Percentiles rank a stretch among this genome's conserved stretches.
These are phyloP conservation scores for Fusarium sarcochroum DNA, from an alignment of 2,329 filamentous ascomycete species.

Conservation along the genomic window DNA sequence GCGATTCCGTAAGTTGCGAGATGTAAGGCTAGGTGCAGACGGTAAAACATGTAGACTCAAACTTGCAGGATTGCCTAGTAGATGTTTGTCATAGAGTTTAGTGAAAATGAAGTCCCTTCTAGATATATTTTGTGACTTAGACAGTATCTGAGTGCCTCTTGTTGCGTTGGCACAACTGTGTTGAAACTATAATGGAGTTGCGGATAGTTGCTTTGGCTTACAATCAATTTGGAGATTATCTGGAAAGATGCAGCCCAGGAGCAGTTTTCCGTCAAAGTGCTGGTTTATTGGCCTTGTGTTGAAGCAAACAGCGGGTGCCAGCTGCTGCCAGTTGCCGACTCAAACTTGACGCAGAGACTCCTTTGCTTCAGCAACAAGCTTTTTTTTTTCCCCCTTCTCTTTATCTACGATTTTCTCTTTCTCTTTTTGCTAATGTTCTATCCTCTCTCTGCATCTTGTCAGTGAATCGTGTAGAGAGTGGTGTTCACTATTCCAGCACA, in stretches of 20 bases:
- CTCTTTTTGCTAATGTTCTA: background rate
- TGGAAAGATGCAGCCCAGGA: background rate
- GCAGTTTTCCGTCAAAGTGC: slow-evolving; percentile 1
- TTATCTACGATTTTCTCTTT: background rate
- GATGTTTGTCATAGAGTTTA: background rate
- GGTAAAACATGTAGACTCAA: background rate
- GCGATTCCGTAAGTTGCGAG: background rate
- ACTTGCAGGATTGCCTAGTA: background rate
- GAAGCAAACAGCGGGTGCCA: slow-evolving; percentile 17
- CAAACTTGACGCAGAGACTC: slow-evolving; percentile 1
- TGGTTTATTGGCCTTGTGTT: background rate
- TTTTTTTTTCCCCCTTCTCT: background rate
- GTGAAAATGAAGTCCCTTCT: too few relatives aligned
- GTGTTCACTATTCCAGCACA: background rate
- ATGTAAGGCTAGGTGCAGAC: background rate
- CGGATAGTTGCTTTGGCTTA: background rate
- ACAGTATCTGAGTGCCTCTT: background rate
- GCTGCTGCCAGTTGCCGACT: slow-evolving; percentile 13
- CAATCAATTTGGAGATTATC: background rate
- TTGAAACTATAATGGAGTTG: background rate
- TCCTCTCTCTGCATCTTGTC: background rate
- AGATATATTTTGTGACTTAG: background rate
- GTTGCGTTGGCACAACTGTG: background rate
- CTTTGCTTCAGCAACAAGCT: background rate
- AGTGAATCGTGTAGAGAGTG: slow-evolving; percentile 17